Evolutionary conservation across 228 moss, liverwort and hornwort genomes (phyloP).

Genomic region (Sphagnum fallax): DNA sequence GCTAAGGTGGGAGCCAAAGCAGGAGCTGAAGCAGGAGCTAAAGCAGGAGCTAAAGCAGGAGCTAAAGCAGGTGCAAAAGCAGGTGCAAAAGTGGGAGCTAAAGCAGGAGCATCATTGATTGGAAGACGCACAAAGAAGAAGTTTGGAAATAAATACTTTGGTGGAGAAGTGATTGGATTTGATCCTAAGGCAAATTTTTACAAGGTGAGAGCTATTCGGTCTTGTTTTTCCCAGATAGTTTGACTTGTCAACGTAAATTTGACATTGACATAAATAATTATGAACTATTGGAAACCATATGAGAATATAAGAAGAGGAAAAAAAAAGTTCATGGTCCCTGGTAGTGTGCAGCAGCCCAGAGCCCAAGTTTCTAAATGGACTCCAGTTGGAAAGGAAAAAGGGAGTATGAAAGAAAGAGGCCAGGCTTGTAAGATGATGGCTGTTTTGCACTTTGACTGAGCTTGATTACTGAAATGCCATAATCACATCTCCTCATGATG

Average conservation of each 20-base stretch:
- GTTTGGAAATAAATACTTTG: slow-evolving; percentile 12
- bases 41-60: no score
- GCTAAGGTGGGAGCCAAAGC: not conserved
- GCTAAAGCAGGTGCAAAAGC: not conserved
- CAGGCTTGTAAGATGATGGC: no score
- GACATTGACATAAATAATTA: not conserved
- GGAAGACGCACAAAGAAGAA: slow-evolving; percentile 30
- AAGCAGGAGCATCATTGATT: slow-evolving; percentile 31
- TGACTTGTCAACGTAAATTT: not conserved
- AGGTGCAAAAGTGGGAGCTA: not conserved
- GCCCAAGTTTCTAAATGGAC: no score
- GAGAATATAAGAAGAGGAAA: not conserved
- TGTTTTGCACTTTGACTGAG: no score
- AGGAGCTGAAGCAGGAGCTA: no score
- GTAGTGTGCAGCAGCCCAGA: no score
- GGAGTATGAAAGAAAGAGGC: no score
- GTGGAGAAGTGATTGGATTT: slow-evolving; percentile 36
- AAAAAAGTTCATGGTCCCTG: not conserved
- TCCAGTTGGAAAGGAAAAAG: no score
- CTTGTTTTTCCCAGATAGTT: not conserved
- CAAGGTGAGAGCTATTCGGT: slow-evolving; percentile 18
- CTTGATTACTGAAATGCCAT: no score
- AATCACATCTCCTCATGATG: no score
- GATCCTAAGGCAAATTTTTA: slow-evolving; percentile 36
- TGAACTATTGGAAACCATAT: no score